phyloP scores from a whole-genome alignment of 352 stramenopile species.

The Phytophthora kernoviae region DNA sequence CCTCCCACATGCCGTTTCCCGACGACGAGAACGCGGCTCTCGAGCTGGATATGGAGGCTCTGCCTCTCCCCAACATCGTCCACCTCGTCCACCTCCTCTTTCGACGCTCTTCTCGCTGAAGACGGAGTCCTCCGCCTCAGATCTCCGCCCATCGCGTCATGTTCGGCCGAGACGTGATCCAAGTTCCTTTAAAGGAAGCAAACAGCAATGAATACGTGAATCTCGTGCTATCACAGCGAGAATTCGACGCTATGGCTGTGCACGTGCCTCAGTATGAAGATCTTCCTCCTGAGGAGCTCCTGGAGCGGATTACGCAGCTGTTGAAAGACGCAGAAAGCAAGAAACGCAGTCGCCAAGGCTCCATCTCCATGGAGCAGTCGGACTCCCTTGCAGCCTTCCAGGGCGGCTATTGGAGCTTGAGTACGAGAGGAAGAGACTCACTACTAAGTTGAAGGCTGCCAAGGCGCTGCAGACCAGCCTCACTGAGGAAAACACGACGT shows the following conservation, averaged over 20 bases:
- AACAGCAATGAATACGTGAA: conserved; percentile 61
- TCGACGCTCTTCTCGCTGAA: conserved; percentile 34
- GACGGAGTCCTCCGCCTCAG: conserved; percentile 33
- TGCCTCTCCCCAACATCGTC: conserved; percentile 31
- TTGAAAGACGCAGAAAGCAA: conserved; percentile 58
- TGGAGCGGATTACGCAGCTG: conserved; percentile 62
- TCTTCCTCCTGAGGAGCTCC: conserved; percentile 52
- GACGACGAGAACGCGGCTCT: conserved; percentile 3
- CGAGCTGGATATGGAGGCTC: conserved; percentile 11
- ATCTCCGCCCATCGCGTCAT: conserved; percentile 45
- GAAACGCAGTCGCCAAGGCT: conserved; percentile 30
- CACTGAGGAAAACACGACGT: conserved; percentile 70
- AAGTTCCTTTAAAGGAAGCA: conserved; percentile 66
- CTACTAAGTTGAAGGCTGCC: conserved; percentile 62
- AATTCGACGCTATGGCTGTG: conserved; percentile 80
- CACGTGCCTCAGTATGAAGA: conserved; percentile 75
- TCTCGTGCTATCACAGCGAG: conserved; percentile 74
- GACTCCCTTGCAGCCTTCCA: conserved; percentile 60
- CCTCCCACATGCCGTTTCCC: neutral
- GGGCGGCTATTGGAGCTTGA: conserved; percentile 67
- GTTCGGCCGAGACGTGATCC: conserved; percentile 75
- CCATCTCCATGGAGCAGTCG: neutral
- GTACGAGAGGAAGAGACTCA: conserved; percentile 70
- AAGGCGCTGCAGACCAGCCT: conserved; percentile 64
- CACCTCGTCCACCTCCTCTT: conserved; percentile 32